Base-by-base conservation (phyloP, 1,139 yeast species). In the Saccharomycopsis hybrid region DNA sequence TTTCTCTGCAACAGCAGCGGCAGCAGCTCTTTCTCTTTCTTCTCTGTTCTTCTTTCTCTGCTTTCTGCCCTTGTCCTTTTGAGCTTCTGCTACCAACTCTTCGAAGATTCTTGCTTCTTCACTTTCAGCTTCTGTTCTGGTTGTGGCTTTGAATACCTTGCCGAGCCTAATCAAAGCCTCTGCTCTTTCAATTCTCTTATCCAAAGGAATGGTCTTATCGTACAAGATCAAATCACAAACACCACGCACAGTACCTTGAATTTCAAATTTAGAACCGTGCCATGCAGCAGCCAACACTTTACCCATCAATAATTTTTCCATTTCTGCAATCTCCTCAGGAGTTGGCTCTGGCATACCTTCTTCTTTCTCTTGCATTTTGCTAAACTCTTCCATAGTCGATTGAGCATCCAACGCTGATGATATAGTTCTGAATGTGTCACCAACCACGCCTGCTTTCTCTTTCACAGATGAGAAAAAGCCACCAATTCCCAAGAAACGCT, bases 221-320 rank as follows among this genome's bases (percentile, higher is more conserved):
- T 75, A 65, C 48, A 92, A 70, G 3, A 89, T 82, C 44, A 67
- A 69, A 62, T 89, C 96, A 64, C 96, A 90, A 13, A 90, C 97
- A 27, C 80, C 87, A 53, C 97, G 71, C 36, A 88, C 73, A 1
- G 95, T 87, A 13, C 92, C 78, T 62, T 86, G 92, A 53, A 90
- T 85, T 65, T 90, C 98, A 65, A 82, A 83, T 59, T 81, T 82
- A 27, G 96, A 86, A 0, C 97, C 97, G 46, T 85, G 83, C 98
- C 98, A 90, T 7, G 97, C 96, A 0, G 97, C 97, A 3, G 94
- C 90, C 47, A 90, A 71, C 2, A 90, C 90, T 64, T 90, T 92
- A 40, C 96, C 97, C 78, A 88, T 78, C 44, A 90, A 70, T 52
- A 83, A 75, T 59, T 89, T 83, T 62, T 90, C 97, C 79, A 87